A percentile compares a stretch with the other conserved stretches of the same genome.
Evolutionary conservation across 139 green algal species (phyloP).

Genomic region (Desmodesmus armatus): DNA sequence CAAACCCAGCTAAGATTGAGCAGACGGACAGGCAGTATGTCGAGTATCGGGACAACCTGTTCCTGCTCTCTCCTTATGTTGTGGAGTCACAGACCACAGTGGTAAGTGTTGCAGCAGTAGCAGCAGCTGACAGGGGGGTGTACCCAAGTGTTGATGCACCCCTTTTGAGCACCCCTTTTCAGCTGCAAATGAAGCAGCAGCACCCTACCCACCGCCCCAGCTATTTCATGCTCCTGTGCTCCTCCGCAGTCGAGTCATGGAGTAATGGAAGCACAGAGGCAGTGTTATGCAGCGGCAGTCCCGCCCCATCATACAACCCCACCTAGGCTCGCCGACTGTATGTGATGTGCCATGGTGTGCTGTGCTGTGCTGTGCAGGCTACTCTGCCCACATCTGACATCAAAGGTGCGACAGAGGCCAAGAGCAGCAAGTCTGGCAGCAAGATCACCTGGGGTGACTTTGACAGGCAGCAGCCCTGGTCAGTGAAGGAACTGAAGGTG

Average conservation of each 20-base stretch:
- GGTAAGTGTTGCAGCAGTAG: slow-evolving; percentile 47
- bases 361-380: no score
- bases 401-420: slow-evolving; percentile 65
- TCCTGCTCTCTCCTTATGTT: slow-evolving; percentile 76
- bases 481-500: slow-evolving; percentile 61
- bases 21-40: slow-evolving; percentile 84
- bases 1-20: slow-evolving; percentile 68
- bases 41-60: slow-evolving; percentile 67
- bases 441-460: slow-evolving; percentile 66
- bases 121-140: neutral
- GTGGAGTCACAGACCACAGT: slow-evolving; percentile 68
- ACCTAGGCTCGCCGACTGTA: no score
- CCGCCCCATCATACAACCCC: no score
- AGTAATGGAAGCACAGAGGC: no score
- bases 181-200: neutral
- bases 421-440: slow-evolving; percentile 66
- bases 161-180: neutral
- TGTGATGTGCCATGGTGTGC: no score
- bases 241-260: no score
- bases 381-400: slow-evolving; percentile 54
- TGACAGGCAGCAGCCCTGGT: slow-evolving; percentile 57
- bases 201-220: neutral
- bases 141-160: neutral
- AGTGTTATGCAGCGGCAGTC: no score
- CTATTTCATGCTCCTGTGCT: no score